Evolutionary conservation across 1,139 yeast genomes (phyloP).

Genomic region (Zygosaccharomyces pseudobailii): DNA sequence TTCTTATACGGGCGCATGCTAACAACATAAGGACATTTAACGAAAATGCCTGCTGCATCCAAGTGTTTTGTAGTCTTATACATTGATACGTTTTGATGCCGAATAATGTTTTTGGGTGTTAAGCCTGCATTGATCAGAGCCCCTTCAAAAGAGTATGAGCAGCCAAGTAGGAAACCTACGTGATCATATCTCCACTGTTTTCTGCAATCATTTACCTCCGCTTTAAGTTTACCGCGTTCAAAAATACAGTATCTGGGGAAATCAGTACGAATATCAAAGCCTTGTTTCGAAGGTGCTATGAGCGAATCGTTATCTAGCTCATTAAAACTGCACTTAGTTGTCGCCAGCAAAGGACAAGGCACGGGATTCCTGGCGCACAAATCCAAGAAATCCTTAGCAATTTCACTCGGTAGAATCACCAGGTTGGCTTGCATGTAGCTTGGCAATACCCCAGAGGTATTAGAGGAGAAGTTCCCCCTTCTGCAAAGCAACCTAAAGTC

Average conservation of each 20-base stretch:
- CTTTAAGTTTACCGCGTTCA: constrained; percentile 30
- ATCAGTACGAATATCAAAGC: constrained; percentile 34
- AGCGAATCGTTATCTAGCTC: constrained; percentile 17
- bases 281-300: constrained; percentile 8
- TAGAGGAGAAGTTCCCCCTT: constrained; percentile 15
- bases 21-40: constrained; percentile 35
- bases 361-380: constrained; percentile 36
- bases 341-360: constrained; percentile 36
- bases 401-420: constrained; percentile 30
- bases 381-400: constrained; percentile 33
- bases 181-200: constrained; percentile 33
- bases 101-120: constrained; percentile 24
- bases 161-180: constrained; percentile 38
- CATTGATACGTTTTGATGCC: constrained; percentile 25
- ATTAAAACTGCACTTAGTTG: constrained; percentile 25
- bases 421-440: constrained; percentile 38
- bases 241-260: constrained; percentile 35
- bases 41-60: constrained; percentile 36
- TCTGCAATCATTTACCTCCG: constrained; percentile 22
- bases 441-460: constrained; percentile 33
- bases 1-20: constrained; percentile 38
- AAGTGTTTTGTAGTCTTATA: constrained; percentile 31
- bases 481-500: constrained; percentile 21
- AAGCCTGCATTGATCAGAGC: constrained; percentile 32
- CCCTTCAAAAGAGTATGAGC: constrained; percentile 38